Conservation (phyloP, 2,329 filamentous ascomycete genomes). For the Epichloe baconii region DNA sequence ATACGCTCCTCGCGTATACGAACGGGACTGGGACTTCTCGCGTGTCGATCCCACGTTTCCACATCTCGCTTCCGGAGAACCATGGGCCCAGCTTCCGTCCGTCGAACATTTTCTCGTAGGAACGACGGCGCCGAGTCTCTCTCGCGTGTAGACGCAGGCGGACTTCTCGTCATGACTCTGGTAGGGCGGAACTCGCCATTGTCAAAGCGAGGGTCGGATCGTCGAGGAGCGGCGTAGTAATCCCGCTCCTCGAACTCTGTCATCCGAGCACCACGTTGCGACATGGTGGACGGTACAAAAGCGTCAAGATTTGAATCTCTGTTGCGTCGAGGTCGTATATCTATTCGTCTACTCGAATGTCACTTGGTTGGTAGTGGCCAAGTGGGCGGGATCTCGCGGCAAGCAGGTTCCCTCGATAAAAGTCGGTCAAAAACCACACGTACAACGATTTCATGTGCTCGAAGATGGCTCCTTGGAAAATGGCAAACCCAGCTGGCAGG, state of each 20-base stretch:
- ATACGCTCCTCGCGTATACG: constrained; percentile 30
- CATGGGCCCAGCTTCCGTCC: constrained; percentile 35
- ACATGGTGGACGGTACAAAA: constrained; percentile 6
- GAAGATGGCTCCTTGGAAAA: no score
- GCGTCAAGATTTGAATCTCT: not conserved
- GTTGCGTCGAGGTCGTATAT: not conserved
- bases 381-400: no score
- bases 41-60: constrained; percentile 38
- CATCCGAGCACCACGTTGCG: constrained; percentile 8
- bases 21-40: constrained; percentile 30
- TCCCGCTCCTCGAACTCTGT: constrained; percentile 36
- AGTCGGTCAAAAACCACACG: no score
- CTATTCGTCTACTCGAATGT: not conserved
- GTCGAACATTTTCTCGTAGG: constrained; percentile 35
- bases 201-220: constrained; percentile 16
- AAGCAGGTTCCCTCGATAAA: no score
- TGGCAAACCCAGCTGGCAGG: no score
- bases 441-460: no score
- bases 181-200: constrained; percentile 14
- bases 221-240: constrained; percentile 24
- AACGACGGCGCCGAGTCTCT: constrained; percentile 35
- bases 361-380: no score
- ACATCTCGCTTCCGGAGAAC: constrained; percentile 43
- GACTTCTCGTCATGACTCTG: constrained; percentile 12
- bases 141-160: constrained; percentile 20